These are phyloP conservation scores for Celoporthe dispersa DNA, from an alignment of 2,329 filamentous ascomycete species.

Conservation along the genomic window DNA sequence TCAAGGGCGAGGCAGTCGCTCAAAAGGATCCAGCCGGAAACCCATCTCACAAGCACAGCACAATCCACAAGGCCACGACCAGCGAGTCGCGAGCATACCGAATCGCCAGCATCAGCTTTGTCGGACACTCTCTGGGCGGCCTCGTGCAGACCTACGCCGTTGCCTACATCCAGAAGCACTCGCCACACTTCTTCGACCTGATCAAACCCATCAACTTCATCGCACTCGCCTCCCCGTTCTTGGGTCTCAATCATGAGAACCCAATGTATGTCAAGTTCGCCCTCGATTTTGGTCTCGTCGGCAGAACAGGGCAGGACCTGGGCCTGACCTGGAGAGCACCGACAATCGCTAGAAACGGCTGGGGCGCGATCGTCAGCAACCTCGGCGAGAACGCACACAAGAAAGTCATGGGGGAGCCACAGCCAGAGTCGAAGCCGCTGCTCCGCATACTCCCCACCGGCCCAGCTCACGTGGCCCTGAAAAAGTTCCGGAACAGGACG, in stretches of 20 bases:
- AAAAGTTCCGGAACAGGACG: slow-evolving; percentile 87
- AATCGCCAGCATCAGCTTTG: slow-evolving; percentile 93
- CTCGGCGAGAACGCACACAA: slow-evolving; percentile 71
- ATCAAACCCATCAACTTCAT: slow-evolving; percentile 93
- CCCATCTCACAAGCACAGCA: slow-evolving; percentile 53
- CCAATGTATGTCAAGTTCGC: slow-evolving; percentile 97
- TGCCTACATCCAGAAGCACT: slow-evolving; percentile 96
- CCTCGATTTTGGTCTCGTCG: slow-evolving; percentile 92
- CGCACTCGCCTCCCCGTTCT: slow-evolving; percentile 81
- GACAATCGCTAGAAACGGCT: slow-evolving; percentile 81
- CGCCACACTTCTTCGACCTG: slow-evolving; percentile 83
- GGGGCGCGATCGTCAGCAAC: slow-evolving; percentile 84
- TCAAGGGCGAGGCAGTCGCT: slow-evolving; percentile 47
- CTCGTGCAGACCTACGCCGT: slow-evolving; percentile 92
- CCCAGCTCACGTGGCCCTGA: slow-evolving; percentile 83
- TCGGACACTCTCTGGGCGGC: slow-evolving; percentile 89
- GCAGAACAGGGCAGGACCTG: slow-evolving; percentile 93
- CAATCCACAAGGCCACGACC: slow-evolving; percentile 46
- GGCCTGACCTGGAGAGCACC: slow-evolving; percentile 93
- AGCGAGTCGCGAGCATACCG: slow-evolving; percentile 64
- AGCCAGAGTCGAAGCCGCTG: slow-evolving; percentile 86
- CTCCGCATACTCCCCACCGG: slow-evolving; percentile 88
- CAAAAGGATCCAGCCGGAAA: slow-evolving; percentile 41
- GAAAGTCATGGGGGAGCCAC: slow-evolving; percentile 60
- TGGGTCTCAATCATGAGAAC: slow-evolving; percentile 96